Evolutionary conservation across 148 eudicot species (phyloP), one percentile per base, ranked within the genome.

Genomic region (Vaccinium darrowii): DNA sequence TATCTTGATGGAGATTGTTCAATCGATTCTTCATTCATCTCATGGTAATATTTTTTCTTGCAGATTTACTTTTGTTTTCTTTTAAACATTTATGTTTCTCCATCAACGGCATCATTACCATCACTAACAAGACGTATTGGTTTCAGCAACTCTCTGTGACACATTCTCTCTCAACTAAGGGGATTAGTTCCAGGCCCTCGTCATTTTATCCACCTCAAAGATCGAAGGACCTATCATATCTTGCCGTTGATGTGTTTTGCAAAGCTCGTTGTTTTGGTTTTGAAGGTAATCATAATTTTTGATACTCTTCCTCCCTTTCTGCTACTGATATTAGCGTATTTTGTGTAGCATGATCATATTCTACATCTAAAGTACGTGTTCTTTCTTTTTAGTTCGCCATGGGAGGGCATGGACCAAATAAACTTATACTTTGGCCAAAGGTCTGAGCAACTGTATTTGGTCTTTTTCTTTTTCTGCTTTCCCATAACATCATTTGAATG

Each of bases 241-340:
- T 96, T 74, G 97, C 98, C 50, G 92, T 96, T 85, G 99, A 96
- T 88, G 91, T 92, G 21, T n/a, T 96, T 90, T 92, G 94, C 98
- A 36, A 93, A 92, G 83, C 91, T 96, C 74, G 92, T 94, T 52
- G 94, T 89, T 85, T 90, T 97, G 54, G 89, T 94, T 80, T 89
- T 95, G 83, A 95, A 97, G 99, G 98, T 94, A 85, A 85, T 43
- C 57, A 47, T 54, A 73, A 7, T 62, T 62, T 23, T 25, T 62
- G 76, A 13, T n/a, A 23, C 74, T 80, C 65, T 60, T 62, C 67
- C 11, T 21, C 25, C 67, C 67, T 19, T 62, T 21, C 11, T 62
- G 67, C 9, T 21, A 19, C 25, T 62, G 67, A 21, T 62, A 62
- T 8, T 62, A 62, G 25, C 8, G 3, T 62, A 62, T 62, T 62